Evolutionary conservation across 2,329 filamentous ascomycete genomes (phyloP).

Genomic region (Ampelomyces quisqualis): DNA sequence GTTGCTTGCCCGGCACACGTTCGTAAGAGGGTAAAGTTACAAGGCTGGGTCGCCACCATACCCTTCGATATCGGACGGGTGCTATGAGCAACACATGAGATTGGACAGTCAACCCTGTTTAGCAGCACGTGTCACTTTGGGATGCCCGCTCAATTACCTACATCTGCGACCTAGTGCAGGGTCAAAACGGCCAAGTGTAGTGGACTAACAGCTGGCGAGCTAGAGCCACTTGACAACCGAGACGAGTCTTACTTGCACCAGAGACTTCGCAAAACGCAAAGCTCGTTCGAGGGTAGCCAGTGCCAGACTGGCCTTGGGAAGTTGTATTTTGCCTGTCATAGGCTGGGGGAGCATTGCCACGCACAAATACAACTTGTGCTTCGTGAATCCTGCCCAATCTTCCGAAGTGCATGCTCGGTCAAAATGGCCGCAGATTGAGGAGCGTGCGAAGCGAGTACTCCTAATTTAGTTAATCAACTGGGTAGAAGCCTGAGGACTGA

Average conservation of each 20-base stretch:
- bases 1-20: slow-evolving; percentile 18
- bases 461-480: slow-evolving; percentile 16
- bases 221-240: background rate
- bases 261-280: slow-evolving; percentile 10
- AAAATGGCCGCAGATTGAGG: slow-evolving; percentile 7
- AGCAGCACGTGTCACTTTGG: slow-evolving; percentile 25
- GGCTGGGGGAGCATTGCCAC: slow-evolving; percentile 21
- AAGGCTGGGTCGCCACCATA: slow-evolving; percentile 32
- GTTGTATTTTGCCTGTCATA: slow-evolving; percentile 21
- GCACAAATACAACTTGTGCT: slow-evolving; percentile 18
- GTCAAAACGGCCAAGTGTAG: slow-evolving; percentile 3
- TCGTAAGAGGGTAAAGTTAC: slow-evolving; percentile 25
- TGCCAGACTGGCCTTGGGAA: slow-evolving; percentile 22
- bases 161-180: slow-evolving; percentile 10
- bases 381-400: slow-evolving; percentile 22
- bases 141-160: slow-evolving; percentile 10
- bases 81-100: slow-evolving; percentile 18
- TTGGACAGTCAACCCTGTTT: slow-evolving; percentile 17
- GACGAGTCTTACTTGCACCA: background rate
- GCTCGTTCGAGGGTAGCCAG: slow-evolving; percentile 23
- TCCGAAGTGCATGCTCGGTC: slow-evolving; percentile 14
- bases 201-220: slow-evolving; percentile 2
- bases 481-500: slow-evolving; percentile 13
- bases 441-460: slow-evolving; percentile 19
- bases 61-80: slow-evolving; percentile 26